Percentiles rank a stretch among this genome's conserved stretches.
Evolutionary conservation across 805 yeast genomes (phyloP).

Genomic region (Myxozyma sirexii): DNA sequence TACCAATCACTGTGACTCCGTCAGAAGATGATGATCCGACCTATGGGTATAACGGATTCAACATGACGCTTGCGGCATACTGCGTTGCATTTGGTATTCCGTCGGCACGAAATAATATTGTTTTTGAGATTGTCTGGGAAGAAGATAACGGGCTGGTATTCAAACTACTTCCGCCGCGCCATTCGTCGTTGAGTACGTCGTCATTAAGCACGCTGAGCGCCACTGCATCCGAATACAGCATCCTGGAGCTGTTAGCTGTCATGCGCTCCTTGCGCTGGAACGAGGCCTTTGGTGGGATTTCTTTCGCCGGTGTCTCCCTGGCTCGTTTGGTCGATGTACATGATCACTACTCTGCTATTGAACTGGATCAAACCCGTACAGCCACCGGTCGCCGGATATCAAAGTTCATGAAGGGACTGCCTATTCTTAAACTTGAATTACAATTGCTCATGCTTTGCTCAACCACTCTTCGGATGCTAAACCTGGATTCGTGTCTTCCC

Average conservation of each 20-base stretch:
- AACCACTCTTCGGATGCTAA: constrained; percentile 31
- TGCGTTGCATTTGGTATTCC: constrained; percentile 36
- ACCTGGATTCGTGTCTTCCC: constrained; percentile 24
- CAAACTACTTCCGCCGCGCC: constrained; percentile 27
- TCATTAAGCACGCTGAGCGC: not conserved
- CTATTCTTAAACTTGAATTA: constrained; percentile 29
- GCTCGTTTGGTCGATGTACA: constrained; percentile 20
- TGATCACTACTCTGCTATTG: constrained; percentile 31
- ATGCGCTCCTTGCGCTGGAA: constrained; percentile 36
- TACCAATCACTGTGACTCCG: not conserved
- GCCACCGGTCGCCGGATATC: constrained; percentile 31
- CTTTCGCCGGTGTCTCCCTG: constrained; percentile 32
- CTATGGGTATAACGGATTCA: constrained; percentile 31
- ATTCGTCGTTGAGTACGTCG: not conserved
- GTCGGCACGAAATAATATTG: constrained; percentile 20
- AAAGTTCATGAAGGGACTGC: constrained; percentile 25
- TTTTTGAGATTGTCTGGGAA: constrained; percentile 25
- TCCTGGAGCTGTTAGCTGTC: constrained; percentile 33
- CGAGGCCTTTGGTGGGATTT: constrained; percentile 34
- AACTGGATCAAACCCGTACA: constrained; percentile 32
- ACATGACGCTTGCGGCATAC: constrained; percentile 36
- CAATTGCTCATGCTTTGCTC: constrained; percentile 33
- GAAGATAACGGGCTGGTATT: constrained; percentile 32
- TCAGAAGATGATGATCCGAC: not conserved
- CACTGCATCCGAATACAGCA: constrained; percentile 13